Percentiles rank a stretch among this genome's conserved stretches.
phyloP scores from a whole-genome alignment of 768 basidiomycete species.

The Hortiboletus flavorubellus region DNA sequence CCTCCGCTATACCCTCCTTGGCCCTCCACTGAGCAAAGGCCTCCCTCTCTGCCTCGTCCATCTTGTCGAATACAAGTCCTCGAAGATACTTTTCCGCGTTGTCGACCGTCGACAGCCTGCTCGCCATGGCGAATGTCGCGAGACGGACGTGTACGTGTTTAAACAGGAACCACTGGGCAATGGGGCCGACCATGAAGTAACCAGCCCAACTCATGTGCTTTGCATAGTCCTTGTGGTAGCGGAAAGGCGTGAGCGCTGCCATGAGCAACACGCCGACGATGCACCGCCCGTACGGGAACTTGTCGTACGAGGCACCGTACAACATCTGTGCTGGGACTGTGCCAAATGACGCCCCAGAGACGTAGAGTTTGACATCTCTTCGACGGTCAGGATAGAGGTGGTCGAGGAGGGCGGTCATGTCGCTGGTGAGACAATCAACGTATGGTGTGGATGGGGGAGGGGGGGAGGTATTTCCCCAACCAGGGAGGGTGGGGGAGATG shows the following conservation, averaged over 20 bases:
- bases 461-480: slow-evolving; percentile 55
- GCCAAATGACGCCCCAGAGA: slow-evolving; percentile 54
- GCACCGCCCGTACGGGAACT: slow-evolving; percentile 47
- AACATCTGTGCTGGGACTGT: slow-evolving; percentile 54
- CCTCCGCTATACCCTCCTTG: slow-evolving; percentile 38
- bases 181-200: slow-evolving; percentile 48
- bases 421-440: slow-evolving; percentile 12
- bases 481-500: slow-evolving; percentile 53
- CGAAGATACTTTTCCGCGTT: slow-evolving; percentile 43
- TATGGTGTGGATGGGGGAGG: slow-evolving; percentile 35
- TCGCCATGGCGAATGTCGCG: slow-evolving; percentile 29
- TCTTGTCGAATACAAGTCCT: slow-evolving; percentile 36
- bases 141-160: slow-evolving; percentile 32
- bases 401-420: slow-evolving; percentile 42
- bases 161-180: slow-evolving; percentile 40
- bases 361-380: slow-evolving; percentile 42
- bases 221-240: slow-evolving; percentile 43
- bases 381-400: slow-evolving; percentile 46
- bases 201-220: slow-evolving; percentile 43
- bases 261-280: slow-evolving; percentile 48
- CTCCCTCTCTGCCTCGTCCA: slow-evolving; percentile 36
- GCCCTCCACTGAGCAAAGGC: slow-evolving; percentile 40
- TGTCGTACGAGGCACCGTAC: slow-evolving; percentile 47
- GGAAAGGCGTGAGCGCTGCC: slow-evolving; percentile 46
- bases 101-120: slow-evolving; percentile 37